phyloP scores from a whole-genome alignment of 129 eudicot genomes.

The Flaveria robusta region DNA sequence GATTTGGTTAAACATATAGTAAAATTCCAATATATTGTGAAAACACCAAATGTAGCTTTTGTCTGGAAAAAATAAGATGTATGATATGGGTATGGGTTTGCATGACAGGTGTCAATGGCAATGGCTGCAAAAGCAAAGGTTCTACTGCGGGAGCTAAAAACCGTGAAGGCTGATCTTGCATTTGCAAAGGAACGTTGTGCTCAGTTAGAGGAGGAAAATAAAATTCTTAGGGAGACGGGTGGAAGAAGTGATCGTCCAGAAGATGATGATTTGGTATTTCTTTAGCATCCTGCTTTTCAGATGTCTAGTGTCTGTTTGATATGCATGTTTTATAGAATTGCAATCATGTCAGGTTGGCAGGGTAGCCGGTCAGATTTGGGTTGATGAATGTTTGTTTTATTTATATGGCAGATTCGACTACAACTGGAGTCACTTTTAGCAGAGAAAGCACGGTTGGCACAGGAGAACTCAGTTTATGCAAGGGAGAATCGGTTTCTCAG shows the following conservation, averaged over 20 bases:
- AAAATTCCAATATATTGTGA: not conserved
- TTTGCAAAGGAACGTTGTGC: conserved; percentile 89
- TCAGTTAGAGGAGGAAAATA: conserved; percentile 85
- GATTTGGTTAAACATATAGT: not conserved
- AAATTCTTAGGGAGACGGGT: conserved; percentile 59
- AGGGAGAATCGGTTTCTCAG: conserved; percentile 91
- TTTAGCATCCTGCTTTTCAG: not conserved
- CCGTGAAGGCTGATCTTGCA: conserved; percentile 83
- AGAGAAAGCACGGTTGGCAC: conserved; percentile 90
- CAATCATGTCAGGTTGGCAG: not conserved
- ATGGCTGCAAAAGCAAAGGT: conserved; percentile 94
- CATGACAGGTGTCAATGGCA: conserved; percentile 82
- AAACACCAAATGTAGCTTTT: not conserved
- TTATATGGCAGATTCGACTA: conserved; percentile 68
- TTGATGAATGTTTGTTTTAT: conserved; percentile 4
- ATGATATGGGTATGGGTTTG: conserved; percentile 30
- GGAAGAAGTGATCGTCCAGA: conserved; percentile 62
- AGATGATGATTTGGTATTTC: conserved; percentile 82
- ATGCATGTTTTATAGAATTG: not conserved
- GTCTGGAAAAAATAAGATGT: conserved; percentile 30
- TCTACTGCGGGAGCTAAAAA: conserved; percentile 81
- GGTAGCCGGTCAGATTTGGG: not conserved
- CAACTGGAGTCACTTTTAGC: conserved; percentile 89
- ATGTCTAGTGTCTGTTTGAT: not conserved
- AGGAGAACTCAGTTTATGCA: conserved; percentile 80